Evolutionary conservation across 192 early-diverging fungal genomes (phyloP).

Genomic region (Anaeromyces robustus): DNA sequence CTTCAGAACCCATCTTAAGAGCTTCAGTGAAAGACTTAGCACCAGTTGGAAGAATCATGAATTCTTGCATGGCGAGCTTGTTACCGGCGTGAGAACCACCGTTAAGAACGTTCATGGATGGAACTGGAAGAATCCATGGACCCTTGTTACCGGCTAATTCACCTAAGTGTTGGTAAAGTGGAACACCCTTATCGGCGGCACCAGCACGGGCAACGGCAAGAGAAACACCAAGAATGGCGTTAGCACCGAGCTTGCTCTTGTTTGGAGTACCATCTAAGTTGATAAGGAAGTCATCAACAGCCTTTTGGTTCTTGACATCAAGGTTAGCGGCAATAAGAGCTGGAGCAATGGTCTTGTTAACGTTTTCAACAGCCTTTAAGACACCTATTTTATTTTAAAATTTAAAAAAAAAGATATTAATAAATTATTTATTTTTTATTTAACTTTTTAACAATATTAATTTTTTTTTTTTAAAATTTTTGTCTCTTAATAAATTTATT

Average conservation of each 20-base stretch:
- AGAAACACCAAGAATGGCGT: conserved; percentile 97
- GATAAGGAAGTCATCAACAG: conserved; percentile 80
- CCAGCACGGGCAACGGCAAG: conserved; percentile 90
- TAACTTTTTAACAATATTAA: too few relatives aligned
- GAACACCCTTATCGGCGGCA: conserved; percentile 71
- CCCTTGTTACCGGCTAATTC: conserved; percentile 69
- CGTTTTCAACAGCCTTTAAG: conserved; percentile 73
- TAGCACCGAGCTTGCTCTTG: conserved; percentile 92
- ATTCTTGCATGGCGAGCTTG: conserved; percentile 99
- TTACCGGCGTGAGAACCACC: conserved; percentile 98
- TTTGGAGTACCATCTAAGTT: conserved; percentile 87
- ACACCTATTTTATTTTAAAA: conserved; percentile 40
- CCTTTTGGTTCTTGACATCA: conserved; percentile 70
- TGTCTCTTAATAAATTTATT: too few relatives aligned
- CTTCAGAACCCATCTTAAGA: conserved; percentile 94
- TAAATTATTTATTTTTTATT: not conserved
- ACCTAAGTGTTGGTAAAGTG: conserved; percentile 88
- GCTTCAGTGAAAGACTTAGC: conserved; percentile 84
- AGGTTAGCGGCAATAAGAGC: conserved; percentile 61
- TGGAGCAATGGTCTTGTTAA: conserved; percentile 77
- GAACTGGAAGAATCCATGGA: conserved; percentile 86
- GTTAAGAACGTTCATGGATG: conserved; percentile 98
- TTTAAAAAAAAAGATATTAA: not conserved
- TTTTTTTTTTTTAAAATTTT: too few relatives aligned
- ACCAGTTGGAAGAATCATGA: conserved; percentile 98